These are phyloP conservation scores for Neonectria punicea DNA, from an alignment of 2,329 filamentous ascomycete genomes.

Conservation along the genomic window DNA sequence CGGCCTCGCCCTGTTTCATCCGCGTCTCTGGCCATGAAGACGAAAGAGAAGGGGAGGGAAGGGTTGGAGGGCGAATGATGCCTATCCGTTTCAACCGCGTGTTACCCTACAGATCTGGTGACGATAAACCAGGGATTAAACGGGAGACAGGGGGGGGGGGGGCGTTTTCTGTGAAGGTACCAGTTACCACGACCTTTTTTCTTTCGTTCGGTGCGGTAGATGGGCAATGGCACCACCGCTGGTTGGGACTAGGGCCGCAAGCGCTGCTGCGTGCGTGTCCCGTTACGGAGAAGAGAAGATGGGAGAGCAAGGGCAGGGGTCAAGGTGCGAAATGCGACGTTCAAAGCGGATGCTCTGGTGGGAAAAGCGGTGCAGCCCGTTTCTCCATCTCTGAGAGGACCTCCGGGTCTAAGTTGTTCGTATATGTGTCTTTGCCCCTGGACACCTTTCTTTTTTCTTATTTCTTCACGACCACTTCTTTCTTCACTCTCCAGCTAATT, in stretches of 20 bases:
- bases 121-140: neutral
- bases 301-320: neutral
- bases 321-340: neutral
- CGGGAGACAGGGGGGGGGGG: constrained; percentile 1
- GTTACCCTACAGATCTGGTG: neutral
- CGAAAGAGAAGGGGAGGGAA: constrained; percentile 1
- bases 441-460: too few species aligned
- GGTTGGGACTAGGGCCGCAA: constrained; percentile 2
- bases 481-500: too few species aligned
- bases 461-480: neutral
- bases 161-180: neutral
- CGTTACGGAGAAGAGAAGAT: constrained; percentile 12
- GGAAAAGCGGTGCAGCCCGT: neutral
- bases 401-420: neutral
- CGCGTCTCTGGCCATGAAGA: constrained; percentile 7
- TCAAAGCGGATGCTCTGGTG: neutral
- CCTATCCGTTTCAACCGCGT: neutral
- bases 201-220: neutral
- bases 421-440: neutral
- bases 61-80: neutral
- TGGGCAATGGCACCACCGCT: neutral
- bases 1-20: constrained; percentile 12
- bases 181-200: neutral
- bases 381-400: neutral
- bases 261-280: constrained; percentile 14